A percentile compares a stretch with the other conserved stretches of the same genome.
phyloP scores from a whole-genome alignment of 495 filamentous ascomycete genomes.

The Penicillium steckii region DNA sequence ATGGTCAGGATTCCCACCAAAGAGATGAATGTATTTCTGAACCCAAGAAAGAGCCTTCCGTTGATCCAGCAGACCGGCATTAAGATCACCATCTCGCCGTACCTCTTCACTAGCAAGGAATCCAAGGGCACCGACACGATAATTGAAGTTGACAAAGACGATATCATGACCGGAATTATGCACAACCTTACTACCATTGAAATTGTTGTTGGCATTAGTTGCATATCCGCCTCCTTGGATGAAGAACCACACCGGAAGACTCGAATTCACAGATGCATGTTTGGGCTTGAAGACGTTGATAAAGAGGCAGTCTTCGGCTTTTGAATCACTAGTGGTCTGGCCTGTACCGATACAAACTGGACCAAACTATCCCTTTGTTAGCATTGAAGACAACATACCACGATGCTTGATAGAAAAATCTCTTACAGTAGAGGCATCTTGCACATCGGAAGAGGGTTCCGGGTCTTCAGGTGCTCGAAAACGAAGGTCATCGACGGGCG shows the following conservation, averaged over 20 bases:
- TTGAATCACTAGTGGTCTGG: conserved; percentile 33
- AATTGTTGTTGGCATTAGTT: conserved; percentile 59
- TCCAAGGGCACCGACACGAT: conserved; percentile 69
- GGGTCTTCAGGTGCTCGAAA: conserved; percentile 56
- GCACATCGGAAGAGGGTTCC: conserved; percentile 22
- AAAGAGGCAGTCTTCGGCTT: conserved; percentile 67
- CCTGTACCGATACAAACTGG: conserved; percentile 36
- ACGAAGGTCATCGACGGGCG: conserved; percentile 51
- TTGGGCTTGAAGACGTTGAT: conserved; percentile 65
- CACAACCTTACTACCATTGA: conserved; percentile 60
- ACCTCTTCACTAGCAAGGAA: conserved; percentile 65
- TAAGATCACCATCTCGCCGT: conserved; percentile 51
- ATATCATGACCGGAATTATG: conserved; percentile 49
- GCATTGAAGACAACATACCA: no score
- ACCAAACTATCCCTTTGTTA: conserved; percentile 29
- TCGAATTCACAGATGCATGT: conserved; percentile 47
- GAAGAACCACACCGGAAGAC: conserved; percentile 66
- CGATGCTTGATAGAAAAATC: no score
- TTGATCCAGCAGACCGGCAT: conserved; percentile 65
- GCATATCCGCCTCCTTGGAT: conserved; percentile 74
- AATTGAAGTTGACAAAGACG: conserved; percentile 72
- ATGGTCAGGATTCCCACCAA: conserved; percentile 68
- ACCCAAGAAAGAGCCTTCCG: conserved; percentile 63
- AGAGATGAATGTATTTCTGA: conserved; percentile 52
- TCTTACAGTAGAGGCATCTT: conserved; percentile 39